These are phyloP conservation scores for Leccinellum rugosiceps DNA, from an alignment of 768 basidiomycete species.

Conservation along the genomic window DNA sequence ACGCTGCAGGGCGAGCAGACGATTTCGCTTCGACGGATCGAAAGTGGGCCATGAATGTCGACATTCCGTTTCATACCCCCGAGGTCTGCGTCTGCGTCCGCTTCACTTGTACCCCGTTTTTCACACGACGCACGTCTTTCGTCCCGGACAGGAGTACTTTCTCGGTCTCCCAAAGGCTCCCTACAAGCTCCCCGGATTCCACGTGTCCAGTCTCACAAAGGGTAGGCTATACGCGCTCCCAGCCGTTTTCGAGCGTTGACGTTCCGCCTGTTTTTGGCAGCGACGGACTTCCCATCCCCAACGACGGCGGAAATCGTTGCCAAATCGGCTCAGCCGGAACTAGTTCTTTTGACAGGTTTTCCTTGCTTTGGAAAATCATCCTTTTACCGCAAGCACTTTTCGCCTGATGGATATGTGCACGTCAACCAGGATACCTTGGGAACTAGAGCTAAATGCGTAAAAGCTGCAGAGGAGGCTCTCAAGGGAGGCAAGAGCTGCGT, in stretches of 20 bases:
- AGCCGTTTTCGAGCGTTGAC: neutral
- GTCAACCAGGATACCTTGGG: slow-evolving; percentile 85
- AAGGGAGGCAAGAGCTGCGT: slow-evolving; percentile 63
- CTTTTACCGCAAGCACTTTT: slow-evolving; percentile 72
- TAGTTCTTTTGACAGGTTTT: slow-evolving; percentile 60
- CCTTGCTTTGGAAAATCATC: slow-evolving; percentile 78
- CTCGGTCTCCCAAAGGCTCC: slow-evolving; percentile 45
- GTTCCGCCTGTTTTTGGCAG: neutral
- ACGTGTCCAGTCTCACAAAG: slow-evolving; percentile 46
- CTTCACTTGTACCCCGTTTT: neutral
- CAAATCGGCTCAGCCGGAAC: slow-evolving; percentile 31
- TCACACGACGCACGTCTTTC: neutral
- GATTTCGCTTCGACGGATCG: slow-evolving; percentile 84
- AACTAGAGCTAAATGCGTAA: slow-evolving; percentile 73
- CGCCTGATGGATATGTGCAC: slow-evolving; percentile 65
- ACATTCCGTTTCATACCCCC: slow-evolving; percentile 74
- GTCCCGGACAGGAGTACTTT: slow-evolving; percentile 70
- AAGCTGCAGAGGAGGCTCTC: slow-evolving; percentile 54
- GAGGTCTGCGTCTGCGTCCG: slow-evolving; percentile 48
- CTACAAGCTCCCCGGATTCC: slow-evolving; percentile 63
- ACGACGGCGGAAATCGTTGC: slow-evolving; percentile 16
- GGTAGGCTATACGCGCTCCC: slow-evolving; percentile 13
- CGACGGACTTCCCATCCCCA: slow-evolving; percentile 40
- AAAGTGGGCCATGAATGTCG: slow-evolving; percentile 80
- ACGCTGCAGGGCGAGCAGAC: slow-evolving; percentile 76